Evolutionary conservation across 140 eudicot species (phyloP).

Genomic region (Flaveria floridana): DNA sequence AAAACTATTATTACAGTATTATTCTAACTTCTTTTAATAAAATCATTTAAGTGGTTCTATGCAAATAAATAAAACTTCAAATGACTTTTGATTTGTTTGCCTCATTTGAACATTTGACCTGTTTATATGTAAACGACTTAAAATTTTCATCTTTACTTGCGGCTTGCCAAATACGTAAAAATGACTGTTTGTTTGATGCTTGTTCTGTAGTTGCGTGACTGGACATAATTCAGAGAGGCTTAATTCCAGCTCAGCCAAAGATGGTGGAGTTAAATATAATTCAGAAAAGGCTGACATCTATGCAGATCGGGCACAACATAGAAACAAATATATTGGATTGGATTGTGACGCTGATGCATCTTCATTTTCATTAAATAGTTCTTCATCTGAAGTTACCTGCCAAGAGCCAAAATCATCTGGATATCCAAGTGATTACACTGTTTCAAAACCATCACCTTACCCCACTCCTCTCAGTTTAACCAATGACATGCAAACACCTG

Average conservation of each 20-base stretch:
- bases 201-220: constrained; percentile 48
- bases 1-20: background rate
- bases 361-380: constrained; percentile 44
- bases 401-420: constrained; percentile 39
- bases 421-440: constrained; percentile 35
- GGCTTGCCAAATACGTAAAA: constrained; percentile 1
- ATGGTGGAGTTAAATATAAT: constrained; percentile 17
- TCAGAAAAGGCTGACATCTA: background rate
- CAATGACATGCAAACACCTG: constrained; percentile 93
- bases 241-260: constrained; percentile 35
- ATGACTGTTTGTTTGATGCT: constrained; percentile 10
- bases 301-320: constrained; percentile 31
- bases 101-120: background rate
- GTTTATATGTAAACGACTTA: background rate
- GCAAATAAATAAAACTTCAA: background rate
- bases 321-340: constrained; percentile 53
- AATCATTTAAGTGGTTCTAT: background rate
- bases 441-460: constrained; percentile 60
- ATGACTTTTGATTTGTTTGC: background rate
- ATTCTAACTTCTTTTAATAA: background rate
- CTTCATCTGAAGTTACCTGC: constrained; percentile 46
- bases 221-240: constrained; percentile 33
- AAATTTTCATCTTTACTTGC: constrained; percentile 2
- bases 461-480: constrained; percentile 67
- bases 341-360: constrained; percentile 42